phyloP scores from a whole-genome alignment of 2,329 filamentous ascomycete species.

The Ascocoryne sarcoides region DNA sequence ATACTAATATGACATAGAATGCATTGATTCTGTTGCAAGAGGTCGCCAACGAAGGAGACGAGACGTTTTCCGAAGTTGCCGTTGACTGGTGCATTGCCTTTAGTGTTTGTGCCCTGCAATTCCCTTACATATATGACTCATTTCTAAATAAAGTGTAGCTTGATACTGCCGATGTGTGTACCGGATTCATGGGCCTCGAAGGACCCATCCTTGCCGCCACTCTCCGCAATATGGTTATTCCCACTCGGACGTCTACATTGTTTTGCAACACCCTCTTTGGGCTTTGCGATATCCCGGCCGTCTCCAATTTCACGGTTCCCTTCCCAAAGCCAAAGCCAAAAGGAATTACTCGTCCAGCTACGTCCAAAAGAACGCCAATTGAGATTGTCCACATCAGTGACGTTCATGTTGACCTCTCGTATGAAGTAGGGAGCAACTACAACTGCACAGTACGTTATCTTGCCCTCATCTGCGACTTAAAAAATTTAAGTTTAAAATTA shows the following conservation, averaged over 20 bases:
- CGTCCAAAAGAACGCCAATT: constrained; percentile 30
- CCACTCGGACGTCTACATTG: constrained; percentile 40
- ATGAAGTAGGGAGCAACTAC: constrained; percentile 31
- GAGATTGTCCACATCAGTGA: constrained; percentile 35
- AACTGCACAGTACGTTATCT: no score
- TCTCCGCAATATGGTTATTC: constrained; percentile 38
- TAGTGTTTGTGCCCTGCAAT: no score
- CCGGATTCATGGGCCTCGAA: constrained; percentile 42
- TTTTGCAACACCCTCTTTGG: constrained; percentile 47
- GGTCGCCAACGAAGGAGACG: no score
- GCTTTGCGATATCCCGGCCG: constrained; percentile 35
- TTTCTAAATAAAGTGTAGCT: no score
- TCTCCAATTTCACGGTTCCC: constrained; percentile 30
- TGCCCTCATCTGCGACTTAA: no score
- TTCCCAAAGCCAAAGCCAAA: constrained; percentile 27
- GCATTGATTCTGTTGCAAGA: no score
- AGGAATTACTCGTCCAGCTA: constrained; percentile 28
- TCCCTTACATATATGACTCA: no score
- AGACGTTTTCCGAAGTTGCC: no score
- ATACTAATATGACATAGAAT: no score
- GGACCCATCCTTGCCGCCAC: constrained; percentile 44
- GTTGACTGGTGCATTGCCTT: no score
- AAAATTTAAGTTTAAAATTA: no score
- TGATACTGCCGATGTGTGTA: constrained; percentile 47
- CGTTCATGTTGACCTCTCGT: constrained; percentile 34